phyloP scores from a whole-genome alignment of 2,329 filamentous ascomycete genomes.

The Coniosporium tulheliwenetii region DNA sequence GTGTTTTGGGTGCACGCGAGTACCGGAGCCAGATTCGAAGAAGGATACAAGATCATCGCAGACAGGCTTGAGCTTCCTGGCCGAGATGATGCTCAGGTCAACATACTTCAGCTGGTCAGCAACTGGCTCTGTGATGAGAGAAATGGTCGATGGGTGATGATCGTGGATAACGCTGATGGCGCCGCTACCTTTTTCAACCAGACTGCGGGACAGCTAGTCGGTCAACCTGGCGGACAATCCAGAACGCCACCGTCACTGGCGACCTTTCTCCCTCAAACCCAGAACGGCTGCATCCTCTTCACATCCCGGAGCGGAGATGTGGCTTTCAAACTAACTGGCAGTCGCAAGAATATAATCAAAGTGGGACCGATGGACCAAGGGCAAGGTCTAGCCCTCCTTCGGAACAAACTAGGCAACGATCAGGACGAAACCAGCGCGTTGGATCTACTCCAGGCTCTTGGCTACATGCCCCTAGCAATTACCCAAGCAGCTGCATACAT shows the following conservation, averaged over 20 bases:
- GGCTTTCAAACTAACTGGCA: slow-evolving; percentile 7
- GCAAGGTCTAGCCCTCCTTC: slow-evolving; percentile 8
- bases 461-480: slow-evolving; percentile 18
- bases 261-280: slow-evolving; percentile 5
- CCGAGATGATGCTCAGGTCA: slow-evolving; percentile 9
- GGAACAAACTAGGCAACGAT: slow-evolving; percentile 8
- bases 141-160: slow-evolving; percentile 14
- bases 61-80: slow-evolving; percentile 9
- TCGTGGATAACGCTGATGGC: slow-evolving; percentile 5
- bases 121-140: slow-evolving; percentile 10
- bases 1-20: slow-evolving; percentile 16
- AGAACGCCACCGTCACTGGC: background rate
- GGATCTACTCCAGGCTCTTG: slow-evolving; percentile 10
- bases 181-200: slow-evolving; percentile 1
- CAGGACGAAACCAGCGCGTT: background rate
- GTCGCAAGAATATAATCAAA: slow-evolving; percentile 5
- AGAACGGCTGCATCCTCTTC: slow-evolving; percentile 9
- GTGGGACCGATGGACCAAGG: slow-evolving; percentile 9
- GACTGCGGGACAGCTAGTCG: too few species aligned
- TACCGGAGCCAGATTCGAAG: slow-evolving; percentile 9
- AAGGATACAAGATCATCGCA: slow-evolving; percentile 14
- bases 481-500: slow-evolving; percentile 19
- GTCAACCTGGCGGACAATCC: too few species aligned
- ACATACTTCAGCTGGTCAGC: slow-evolving; percentile 11
- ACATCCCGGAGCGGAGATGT: slow-evolving; percentile 6